These are phyloP conservation scores for Haplosporangium sp. DNA, from an alignment of 371 early-diverging fungal genomes.

Conservation along the genomic window DNA sequence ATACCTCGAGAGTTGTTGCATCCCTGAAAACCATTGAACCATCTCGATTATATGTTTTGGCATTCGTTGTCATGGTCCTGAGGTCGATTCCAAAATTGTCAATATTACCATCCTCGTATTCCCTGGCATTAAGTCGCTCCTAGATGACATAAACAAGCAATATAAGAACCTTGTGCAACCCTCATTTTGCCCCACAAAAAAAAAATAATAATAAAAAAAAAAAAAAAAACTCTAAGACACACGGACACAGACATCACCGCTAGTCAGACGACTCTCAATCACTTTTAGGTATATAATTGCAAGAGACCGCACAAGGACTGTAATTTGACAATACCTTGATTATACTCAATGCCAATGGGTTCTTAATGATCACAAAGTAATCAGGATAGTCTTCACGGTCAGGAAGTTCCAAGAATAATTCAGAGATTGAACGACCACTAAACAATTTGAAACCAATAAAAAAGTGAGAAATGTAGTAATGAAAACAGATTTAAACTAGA, in stretches of 20 bases:
- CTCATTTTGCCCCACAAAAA: neutral
- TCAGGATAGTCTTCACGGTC: slow-evolving; percentile 86
- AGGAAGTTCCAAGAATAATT: slow-evolving; percentile 84
- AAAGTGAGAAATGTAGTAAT: no score
- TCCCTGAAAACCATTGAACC: slow-evolving; percentile 81
- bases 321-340: slow-evolving; percentile 57
- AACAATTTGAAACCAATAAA: neutral
- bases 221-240: no score
- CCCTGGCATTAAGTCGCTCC: slow-evolving; percentile 59
- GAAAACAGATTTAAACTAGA: no score
- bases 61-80: slow-evolving; percentile 79
- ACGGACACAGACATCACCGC: no score
- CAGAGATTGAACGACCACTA: slow-evolving; percentile 74
- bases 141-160: slow-evolving; percentile 5
- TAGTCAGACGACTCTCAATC: no score
- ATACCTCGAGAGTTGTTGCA: slow-evolving; percentile 73
- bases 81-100: slow-evolving; percentile 73
- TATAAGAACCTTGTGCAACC: neutral
- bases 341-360: slow-evolving; percentile 76
- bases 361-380: slow-evolving; percentile 85
- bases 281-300: no score
- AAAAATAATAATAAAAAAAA: neutral
- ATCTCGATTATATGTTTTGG: slow-evolving; percentile 81
- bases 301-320: neutral
- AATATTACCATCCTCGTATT: slow-evolving; percentile 62